A percentile compares a stretch with the other conserved stretches of the same genome.
Evolutionary conservation across 2,329 filamentous ascomycete genomes (phyloP).

Genomic region (Dactylonectria macrodidyma): DNA sequence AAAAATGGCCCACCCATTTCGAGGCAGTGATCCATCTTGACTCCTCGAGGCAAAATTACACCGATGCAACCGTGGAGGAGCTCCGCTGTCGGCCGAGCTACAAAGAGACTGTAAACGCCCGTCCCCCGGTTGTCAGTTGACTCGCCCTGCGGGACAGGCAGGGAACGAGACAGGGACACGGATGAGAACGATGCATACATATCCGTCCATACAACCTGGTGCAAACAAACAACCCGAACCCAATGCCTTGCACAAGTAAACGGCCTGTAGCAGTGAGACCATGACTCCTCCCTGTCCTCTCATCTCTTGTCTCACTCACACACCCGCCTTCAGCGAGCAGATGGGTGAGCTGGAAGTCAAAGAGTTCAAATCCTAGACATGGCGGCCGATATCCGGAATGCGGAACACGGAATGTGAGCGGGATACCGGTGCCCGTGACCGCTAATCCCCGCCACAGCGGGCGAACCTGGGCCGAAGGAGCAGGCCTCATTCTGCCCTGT

Average conservation of each 20-base stretch:
- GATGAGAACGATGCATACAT: neutral
- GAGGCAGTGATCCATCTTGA: neutral
- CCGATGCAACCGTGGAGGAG: slow-evolving; percentile 12
- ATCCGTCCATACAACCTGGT: neutral
- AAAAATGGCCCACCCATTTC: neutral
- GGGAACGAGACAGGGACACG: neutral
- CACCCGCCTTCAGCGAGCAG: neutral
- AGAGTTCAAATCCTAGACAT: neutral
- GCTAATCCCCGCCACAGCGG: slow-evolving; percentile 7
- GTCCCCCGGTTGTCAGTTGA: slow-evolving; percentile 1
- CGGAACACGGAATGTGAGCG: slow-evolving; percentile 11
- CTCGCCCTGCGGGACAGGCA: neutral
- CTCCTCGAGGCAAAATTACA: neutral
- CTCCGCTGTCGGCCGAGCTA: slow-evolving; percentile 23
- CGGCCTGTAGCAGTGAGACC: neutral
- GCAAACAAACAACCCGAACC: neutral
- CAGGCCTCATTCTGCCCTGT: neutral
- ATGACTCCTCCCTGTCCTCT: neutral
- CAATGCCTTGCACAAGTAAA: neutral
- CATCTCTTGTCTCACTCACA: neutral
- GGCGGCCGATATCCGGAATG: slow-evolving; percentile 16
- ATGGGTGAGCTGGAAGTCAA: neutral
- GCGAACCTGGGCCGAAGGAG: neutral
- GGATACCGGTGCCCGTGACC: slow-evolving; percentile 21
- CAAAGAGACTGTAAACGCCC: neutral